A percentile compares a stretch with the other conserved stretches of the same genome.
Evolutionary conservation across 176 grass and related monocot genomes (phyloP).

Genomic region (Carex cristatella): DNA sequence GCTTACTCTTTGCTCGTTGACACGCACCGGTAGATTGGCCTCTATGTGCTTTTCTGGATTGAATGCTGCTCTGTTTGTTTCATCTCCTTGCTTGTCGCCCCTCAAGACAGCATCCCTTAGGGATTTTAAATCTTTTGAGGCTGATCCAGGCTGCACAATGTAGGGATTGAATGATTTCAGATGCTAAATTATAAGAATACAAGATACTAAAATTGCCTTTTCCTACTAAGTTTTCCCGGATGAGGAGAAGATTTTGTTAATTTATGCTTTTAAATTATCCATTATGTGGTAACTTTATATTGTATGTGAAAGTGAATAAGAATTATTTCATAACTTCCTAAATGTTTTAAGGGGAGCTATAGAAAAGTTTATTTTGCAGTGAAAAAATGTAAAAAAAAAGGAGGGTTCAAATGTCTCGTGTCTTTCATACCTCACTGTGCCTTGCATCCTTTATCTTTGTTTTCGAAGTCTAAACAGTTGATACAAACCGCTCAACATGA

Average conservation of each 20-base stretch:
- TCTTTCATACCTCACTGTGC: too few species aligned
- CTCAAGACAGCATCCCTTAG: slow-evolving; percentile 57
- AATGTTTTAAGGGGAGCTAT: background rate
- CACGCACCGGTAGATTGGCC: slow-evolving; percentile 62
- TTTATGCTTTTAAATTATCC: background rate
- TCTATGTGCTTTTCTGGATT: slow-evolving; percentile 85
- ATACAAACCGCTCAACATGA: too few species aligned
- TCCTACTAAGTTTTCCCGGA: background rate
- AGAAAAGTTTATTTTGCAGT: background rate
- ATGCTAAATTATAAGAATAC: background rate
- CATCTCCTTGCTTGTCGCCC: slow-evolving; percentile 28
- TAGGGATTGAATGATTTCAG: background rate
- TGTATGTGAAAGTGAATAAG: background rate
- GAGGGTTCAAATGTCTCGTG: too few species aligned
- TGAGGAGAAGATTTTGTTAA: background rate
- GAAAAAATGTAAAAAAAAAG: too few species aligned
- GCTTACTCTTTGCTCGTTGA: slow-evolving; percentile 83
- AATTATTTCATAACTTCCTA: background rate
- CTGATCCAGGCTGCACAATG: slow-evolving; percentile 35
- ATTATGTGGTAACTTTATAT: background rate
- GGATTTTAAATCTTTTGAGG: slow-evolving; percentile 55
- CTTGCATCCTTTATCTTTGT: too few species aligned
- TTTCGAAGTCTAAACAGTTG: too few species aligned
- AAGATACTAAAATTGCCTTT: background rate
- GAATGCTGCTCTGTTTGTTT: slow-evolving; percentile 28